Evolutionary conservation across 441 rosid genomes (phyloP), one percentile per base, ranked within the genome.

Genomic region (California macrophylla): DNA sequence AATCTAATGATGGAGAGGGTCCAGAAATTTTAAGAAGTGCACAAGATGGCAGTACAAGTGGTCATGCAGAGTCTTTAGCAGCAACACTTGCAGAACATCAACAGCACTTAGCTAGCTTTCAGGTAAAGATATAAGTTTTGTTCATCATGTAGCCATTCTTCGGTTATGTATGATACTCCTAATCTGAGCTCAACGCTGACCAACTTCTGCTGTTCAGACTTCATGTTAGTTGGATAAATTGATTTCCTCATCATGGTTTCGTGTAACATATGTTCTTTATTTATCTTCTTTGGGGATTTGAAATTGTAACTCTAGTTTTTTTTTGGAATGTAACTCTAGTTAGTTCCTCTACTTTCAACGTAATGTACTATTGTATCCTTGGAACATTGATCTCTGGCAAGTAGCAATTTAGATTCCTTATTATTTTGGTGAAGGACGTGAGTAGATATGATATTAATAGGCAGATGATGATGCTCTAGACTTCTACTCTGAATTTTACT

Each of bases 71-170:
- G 76, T 95, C 96, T 68, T 81, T 95, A 75, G 91, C 95, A 71
- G 86, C 91, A 58, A 92, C 99, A 56, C 90, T 92, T 66, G 74
- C 88, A 67, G 99, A 95, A 78, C 99, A 95, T 85, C 93, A 95
- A 75, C 99, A 95, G 76, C 99, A 95, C 82, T 85, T 92, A 67
- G 95, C 97, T 74, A 95, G 97, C 80, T 90, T 95, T 83, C 96
- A 95, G 97, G 99, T 91, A 80, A 69, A 70, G 29, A 16, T 40
- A 66, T 61, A 52, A 60, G n/a, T 66, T 50, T 63, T 25, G 24
- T 26, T 66, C 58, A 36, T 38, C 24, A 30, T 50, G 70, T 38
- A 60, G 24, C 50, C 60, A 4, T 38, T 42, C 21, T 69, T 47
- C 62, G 25, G 18, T 32, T 52, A 54, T 56, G 38, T 21, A 64